These are phyloP conservation scores for Durusdinium trenchii DNA, from an alignment of 73 alveolate genomes.

Conservation along the genomic window DNA sequence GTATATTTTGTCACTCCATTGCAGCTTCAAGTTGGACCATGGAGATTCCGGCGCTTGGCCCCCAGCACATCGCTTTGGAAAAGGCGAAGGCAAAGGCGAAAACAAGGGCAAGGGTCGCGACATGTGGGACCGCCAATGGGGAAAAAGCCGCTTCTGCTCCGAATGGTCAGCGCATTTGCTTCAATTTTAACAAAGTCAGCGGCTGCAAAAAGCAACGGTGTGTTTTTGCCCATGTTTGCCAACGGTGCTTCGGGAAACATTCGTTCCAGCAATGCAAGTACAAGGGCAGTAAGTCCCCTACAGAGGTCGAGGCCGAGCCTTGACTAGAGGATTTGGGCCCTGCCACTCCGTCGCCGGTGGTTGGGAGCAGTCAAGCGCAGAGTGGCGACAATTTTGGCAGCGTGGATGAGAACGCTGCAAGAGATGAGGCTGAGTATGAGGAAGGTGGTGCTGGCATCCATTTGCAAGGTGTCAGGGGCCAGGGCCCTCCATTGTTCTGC, in stretches of 20 bases:
- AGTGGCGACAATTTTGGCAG: not conserved
- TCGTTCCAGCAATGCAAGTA: not conserved
- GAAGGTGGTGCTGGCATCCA: not conserved
- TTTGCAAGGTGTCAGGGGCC: not conserved
- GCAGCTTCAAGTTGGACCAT: not conserved
- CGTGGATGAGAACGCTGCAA: not conserved
- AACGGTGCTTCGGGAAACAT: not conserved
- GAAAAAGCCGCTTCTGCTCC: not conserved
- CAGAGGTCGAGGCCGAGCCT: not conserved
- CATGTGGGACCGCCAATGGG: not conserved
- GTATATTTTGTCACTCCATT: not conserved
- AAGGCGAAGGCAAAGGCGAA: not conserved
- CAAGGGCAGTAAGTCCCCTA: not conserved
- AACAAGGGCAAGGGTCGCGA: not conserved
- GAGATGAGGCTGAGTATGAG: not conserved
- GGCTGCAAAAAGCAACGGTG: no score
- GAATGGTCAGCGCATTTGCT: not conserved
- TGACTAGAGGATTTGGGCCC: not conserved
- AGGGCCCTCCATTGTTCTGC: not conserved
- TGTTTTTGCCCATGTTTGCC: not conserved
- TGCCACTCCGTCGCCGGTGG: conserved; percentile 37
- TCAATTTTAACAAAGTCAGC: no score
- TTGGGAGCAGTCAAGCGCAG: not conserved
- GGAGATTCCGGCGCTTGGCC: not conserved
- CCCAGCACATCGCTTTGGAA: no score